phyloP scores from a whole-genome alignment of 805 yeast species.

The Ogataea allantospora region DNA sequence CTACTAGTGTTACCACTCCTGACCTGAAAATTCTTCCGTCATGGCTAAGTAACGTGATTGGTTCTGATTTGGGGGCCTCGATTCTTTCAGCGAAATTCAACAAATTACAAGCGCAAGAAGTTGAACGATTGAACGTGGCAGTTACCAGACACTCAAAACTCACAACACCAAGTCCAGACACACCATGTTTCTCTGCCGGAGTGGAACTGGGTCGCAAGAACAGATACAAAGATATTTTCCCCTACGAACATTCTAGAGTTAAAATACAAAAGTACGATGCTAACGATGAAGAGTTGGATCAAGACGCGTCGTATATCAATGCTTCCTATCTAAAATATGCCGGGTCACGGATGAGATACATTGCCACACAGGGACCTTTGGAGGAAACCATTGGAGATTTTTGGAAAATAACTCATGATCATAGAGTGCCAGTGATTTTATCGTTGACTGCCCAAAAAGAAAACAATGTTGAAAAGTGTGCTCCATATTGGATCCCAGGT shows the following conservation, averaged over 20 bases:
- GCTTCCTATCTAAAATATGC: constrained; percentile 68
- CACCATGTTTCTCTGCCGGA: constrained; percentile 63
- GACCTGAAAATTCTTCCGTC: constrained; percentile 40
- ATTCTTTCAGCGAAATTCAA: constrained; percentile 54
- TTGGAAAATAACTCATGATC: constrained; percentile 72
- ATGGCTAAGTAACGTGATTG: constrained; percentile 49
- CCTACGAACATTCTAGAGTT: constrained; percentile 84
- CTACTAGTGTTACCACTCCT: constrained; percentile 21
- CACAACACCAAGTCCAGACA: constrained; percentile 22
- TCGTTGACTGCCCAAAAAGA: constrained; percentile 77
- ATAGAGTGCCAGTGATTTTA: constrained; percentile 62
- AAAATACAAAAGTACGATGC: constrained; percentile 39
- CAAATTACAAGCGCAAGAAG: constrained; percentile 66
- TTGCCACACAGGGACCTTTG: constrained; percentile 91
- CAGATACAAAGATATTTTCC: constrained; percentile 84
- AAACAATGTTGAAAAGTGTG: constrained; percentile 77
- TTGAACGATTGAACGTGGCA: constrained; percentile 56
- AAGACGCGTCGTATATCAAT: constrained; percentile 66
- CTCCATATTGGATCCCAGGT: constrained; percentile 75
- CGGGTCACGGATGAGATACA: constrained; percentile 46
- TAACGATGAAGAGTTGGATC: constrained; percentile 24
- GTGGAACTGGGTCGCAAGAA: constrained; percentile 80
- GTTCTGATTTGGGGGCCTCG: constrained; percentile 38
- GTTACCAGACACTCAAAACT: constrained; percentile 28
- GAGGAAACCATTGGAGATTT: constrained; percentile 74